These are phyloP conservation scores for Aspergillus carbonarius DNA, from an alignment of 2,329 filamentous ascomycete species.

Conservation along the genomic window DNA sequence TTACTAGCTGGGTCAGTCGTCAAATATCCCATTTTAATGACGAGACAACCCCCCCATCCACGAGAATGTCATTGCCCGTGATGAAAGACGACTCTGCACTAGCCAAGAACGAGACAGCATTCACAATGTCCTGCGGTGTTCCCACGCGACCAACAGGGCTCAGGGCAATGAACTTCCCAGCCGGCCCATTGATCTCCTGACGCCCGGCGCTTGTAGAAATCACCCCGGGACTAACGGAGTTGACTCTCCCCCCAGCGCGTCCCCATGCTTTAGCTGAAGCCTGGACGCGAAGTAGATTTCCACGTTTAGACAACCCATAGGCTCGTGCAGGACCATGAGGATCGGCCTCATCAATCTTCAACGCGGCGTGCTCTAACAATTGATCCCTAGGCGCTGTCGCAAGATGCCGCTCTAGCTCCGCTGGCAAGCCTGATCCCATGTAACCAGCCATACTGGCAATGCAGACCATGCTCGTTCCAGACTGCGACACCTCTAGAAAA, in stretches of 20 bases:
- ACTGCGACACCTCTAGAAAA: background rate
- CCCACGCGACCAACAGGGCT: background rate
- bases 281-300: conserved; percentile 11
- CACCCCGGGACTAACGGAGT: conserved; percentile 11
- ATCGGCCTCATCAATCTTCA: background rate
- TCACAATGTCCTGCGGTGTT: conserved; percentile 1
- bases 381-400: background rate
- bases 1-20: no score
- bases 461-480: background rate
- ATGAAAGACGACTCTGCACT: background rate
- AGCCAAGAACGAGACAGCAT: conserved; percentile 2
- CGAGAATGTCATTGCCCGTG: background rate
- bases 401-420: conserved; percentile 6
- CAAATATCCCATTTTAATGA: background rate
- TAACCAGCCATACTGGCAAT: conserved; percentile 10
- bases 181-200: background rate
- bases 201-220: background rate
- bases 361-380: background rate
- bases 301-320: conserved; percentile 5
- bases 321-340: background rate
- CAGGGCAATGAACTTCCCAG: background rate
- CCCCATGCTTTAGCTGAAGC: conserved; percentile 7
- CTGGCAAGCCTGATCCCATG: background rate
- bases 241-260: conserved; percentile 4
- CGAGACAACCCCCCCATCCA: background rate